A percentile compares a stretch with the other conserved stretches of the same genome.
These are phyloP conservation scores for Trichosporon faecale DNA, from an alignment of 1,284 basidiomycete species.

Conservation along the genomic window DNA sequence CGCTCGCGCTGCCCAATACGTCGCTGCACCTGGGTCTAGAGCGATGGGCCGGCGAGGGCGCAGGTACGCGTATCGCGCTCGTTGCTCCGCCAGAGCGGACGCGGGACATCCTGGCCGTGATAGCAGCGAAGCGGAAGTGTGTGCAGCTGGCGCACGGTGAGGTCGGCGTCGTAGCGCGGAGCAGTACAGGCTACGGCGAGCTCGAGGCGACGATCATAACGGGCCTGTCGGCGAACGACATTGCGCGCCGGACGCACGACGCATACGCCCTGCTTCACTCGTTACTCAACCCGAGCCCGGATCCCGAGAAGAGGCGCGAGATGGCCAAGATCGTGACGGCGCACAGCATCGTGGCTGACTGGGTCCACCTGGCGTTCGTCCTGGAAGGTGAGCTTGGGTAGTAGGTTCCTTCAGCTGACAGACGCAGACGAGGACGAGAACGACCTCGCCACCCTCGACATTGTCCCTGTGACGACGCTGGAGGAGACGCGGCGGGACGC, in stretches of 20 bases:
- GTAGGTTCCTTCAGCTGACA: conserved; percentile 16
- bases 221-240: conserved; percentile 23
- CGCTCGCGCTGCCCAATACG: conserved; percentile 36
- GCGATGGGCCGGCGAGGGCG: conserved; percentile 24
- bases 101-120: conserved; percentile 29
- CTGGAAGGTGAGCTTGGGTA: conserved; percentile 23
- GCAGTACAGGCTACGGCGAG: conserved; percentile 12
- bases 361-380: conserved; percentile 33
- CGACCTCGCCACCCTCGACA: background rate
- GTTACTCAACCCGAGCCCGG: conserved; percentile 32
- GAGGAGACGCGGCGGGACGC: background rate
- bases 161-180: conserved; percentile 31
- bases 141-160: conserved; percentile 35
- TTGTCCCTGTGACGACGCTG: conserved; percentile 20
- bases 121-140: conserved; percentile 28
- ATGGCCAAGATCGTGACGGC: conserved; percentile 29
- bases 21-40: conserved; percentile 40
- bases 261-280: conserved; percentile 33
- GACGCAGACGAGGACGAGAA: conserved; percentile 18
- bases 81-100: conserved; percentile 29
- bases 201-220: conserved; percentile 31
- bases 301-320: conserved; percentile 21
- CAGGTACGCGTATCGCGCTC: conserved; percentile 29
- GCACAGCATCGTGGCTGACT: conserved; percentile 26
- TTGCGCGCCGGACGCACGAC: conserved; percentile 19